phyloP scores from a whole-genome alignment of 176 grass and related monocot genomes.

The Stipa capillata region DNA sequence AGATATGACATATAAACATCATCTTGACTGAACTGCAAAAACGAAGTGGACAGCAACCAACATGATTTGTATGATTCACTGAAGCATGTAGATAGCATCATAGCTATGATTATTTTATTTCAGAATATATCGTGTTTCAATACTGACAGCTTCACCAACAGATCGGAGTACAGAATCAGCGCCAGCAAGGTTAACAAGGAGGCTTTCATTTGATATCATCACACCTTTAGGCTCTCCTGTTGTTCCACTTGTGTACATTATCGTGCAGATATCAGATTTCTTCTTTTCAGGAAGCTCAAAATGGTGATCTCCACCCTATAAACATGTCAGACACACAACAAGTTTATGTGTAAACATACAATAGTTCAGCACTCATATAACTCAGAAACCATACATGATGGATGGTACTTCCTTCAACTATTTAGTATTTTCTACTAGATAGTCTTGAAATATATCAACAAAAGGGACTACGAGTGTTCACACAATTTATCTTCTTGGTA shows the following conservation, averaged over 20 bases:
- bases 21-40: conserved; percentile 48
- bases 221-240: conserved; percentile 97
- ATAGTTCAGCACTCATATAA: not conserved
- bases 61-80: not conserved
- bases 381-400: not conserved
- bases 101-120: not conserved
- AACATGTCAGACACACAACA: not conserved
- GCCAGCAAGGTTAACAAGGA: conserved; percentile 52
- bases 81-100: not conserved
- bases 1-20: conserved; percentile 97
- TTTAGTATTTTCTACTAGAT: not conserved
- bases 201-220: conserved; percentile 74
- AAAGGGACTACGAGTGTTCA: not conserved
- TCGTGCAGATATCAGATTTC: conserved; percentile 70
- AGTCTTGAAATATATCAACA: not conserved
- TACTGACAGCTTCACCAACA: conserved; percentile 59
- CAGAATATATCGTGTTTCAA: not conserved
- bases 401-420: not conserved
- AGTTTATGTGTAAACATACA: not conserved
- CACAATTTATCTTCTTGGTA: not conserved
- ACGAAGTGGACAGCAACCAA: not conserved
- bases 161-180: conserved; percentile 27
- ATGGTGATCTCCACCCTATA: conserved; percentile 48
- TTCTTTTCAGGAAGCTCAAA: conserved; percentile 78
- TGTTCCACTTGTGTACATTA: conserved; percentile 98